These are phyloP conservation scores for Russula sp. DNA, from an alignment of 768 basidiomycete genomes.

Conservation along the genomic window DNA sequence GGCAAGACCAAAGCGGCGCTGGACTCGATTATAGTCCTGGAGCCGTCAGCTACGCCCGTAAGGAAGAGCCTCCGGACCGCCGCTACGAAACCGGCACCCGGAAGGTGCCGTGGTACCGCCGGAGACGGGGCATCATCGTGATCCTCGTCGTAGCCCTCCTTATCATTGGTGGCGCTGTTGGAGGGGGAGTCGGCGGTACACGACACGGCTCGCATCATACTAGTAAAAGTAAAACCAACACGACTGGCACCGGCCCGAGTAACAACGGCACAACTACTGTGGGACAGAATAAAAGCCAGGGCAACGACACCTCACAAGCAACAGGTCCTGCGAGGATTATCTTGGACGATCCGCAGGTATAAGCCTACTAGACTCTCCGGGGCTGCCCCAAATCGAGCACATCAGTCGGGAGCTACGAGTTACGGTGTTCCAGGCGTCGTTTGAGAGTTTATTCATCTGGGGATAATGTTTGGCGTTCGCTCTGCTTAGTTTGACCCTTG, in stretches of 20 bases:
- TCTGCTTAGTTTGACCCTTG: background rate
- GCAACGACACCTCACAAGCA: background rate
- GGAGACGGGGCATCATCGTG: conserved; percentile 38
- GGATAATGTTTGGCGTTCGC: background rate
- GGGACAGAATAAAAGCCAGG: background rate
- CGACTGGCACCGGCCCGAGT: background rate
- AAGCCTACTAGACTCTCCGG: background rate
- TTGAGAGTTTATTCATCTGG: background rate
- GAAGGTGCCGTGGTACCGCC: conserved; percentile 44
- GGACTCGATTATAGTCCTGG: conserved; percentile 2
- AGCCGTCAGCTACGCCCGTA: conserved; percentile 21
- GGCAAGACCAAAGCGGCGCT: conserved; percentile 25
- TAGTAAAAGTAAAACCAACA: too few relatives aligned
- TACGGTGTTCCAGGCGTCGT: background rate
- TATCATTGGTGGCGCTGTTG: conserved; percentile 47
- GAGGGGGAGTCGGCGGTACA: conserved; percentile 54
- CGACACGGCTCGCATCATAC: conserved; percentile 9
- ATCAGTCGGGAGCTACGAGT: background rate
- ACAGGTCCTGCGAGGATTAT: background rate
- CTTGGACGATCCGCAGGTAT: too few relatives aligned
- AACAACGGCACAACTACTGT: background rate
- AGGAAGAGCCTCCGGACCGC: conserved; percentile 20
- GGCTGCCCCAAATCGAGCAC: background rate
- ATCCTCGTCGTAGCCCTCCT: conserved; percentile 36
- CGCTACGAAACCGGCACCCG: background rate